These are phyloP conservation scores for Emydomyces testavorans DNA, from an alignment of 2,329 filamentous ascomycete species.

Conservation along the genomic window DNA sequence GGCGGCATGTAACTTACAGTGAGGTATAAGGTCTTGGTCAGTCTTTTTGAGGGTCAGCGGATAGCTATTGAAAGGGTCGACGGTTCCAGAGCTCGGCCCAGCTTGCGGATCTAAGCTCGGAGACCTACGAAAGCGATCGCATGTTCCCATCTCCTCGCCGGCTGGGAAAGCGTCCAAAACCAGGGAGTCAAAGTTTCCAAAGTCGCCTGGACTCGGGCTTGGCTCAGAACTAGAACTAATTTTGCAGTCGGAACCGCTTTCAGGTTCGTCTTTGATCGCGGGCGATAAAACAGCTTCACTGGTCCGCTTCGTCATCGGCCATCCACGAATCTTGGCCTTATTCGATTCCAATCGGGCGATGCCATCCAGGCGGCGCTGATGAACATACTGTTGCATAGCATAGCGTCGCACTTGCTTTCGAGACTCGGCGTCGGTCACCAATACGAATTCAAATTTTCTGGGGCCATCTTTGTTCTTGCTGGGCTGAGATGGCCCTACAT, in stretches of 20 bases:
- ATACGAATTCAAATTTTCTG: constrained; percentile 26
- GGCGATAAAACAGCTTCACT: background rate
- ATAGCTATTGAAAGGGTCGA: constrained; percentile 24
- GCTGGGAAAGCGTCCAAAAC: background rate
- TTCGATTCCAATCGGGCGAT: constrained; percentile 25
- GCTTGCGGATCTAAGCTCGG: constrained; percentile 14
- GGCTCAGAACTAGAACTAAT: background rate
- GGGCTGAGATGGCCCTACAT: background rate
- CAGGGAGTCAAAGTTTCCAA: background rate
- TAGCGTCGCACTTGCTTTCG: constrained; percentile 27
- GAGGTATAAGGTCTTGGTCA: constrained; percentile 25
- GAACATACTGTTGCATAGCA: constrained; percentile 30
- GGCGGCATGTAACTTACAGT: constrained; percentile 22
- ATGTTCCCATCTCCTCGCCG: background rate
- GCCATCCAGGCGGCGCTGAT: constrained; percentile 25
- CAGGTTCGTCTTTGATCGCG: background rate
- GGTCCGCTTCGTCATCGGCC: constrained; percentile 14
- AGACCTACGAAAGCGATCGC: background rate
- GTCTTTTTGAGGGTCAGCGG: constrained; percentile 20
- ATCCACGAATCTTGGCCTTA: constrained; percentile 21
- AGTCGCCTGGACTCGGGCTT: background rate
- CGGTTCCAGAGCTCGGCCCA: constrained; percentile 15
- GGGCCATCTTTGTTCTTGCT: constrained; percentile 15
- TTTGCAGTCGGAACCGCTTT: background rate
- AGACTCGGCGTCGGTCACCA: constrained; percentile 26